phyloP scores from a whole-genome alignment of 192 early-diverging fungal species.

The Entomortierella chlamydospora region DNA sequence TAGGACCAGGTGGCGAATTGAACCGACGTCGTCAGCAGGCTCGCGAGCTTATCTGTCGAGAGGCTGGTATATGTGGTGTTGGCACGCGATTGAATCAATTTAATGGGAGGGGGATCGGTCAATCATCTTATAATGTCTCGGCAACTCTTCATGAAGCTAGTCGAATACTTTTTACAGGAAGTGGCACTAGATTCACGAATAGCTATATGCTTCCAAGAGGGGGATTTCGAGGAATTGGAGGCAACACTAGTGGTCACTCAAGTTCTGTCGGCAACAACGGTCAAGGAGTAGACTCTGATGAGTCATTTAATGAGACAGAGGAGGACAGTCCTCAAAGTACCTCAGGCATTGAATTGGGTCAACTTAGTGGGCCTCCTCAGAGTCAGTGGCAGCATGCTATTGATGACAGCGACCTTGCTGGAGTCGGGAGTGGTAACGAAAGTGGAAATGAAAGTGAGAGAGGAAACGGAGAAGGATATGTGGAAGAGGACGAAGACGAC shows the following conservation, averaged over 20 bases:
- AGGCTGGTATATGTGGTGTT: slow-evolving; percentile 42
- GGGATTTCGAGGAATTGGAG: slow-evolving; percentile 43
- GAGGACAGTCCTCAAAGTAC: slow-evolving; percentile 9
- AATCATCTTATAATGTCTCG: slow-evolving; percentile 38
- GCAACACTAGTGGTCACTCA: slow-evolving; percentile 34
- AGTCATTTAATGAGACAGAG: slow-evolving; percentile 1
- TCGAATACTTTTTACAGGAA: slow-evolving; percentile 33
- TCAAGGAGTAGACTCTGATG: slow-evolving; percentile 6
- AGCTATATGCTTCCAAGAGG: slow-evolving; percentile 47
- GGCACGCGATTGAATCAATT: slow-evolving; percentile 30
- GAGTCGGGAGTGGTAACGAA: no score
- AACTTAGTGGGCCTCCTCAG: neutral
- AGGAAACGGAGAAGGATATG: neutral
- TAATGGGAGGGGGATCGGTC: slow-evolving; percentile 25
- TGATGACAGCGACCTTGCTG: no score
- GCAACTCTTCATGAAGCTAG: slow-evolving; percentile 34
- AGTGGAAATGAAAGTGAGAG: neutral
- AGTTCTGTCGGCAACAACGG: neutral
- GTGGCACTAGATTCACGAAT: slow-evolving; percentile 39
- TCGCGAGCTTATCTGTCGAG: slow-evolving; percentile 40
- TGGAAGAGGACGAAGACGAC: slow-evolving; percentile 10
- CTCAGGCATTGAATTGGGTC: neutral
- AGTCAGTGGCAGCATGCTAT: neutral
- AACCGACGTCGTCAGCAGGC: slow-evolving; percentile 12
- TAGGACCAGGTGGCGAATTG: neutral